Evolutionary conservation across 2,329 filamentous ascomycete species (phyloP).

Genomic region (Nemania serpens): DNA sequence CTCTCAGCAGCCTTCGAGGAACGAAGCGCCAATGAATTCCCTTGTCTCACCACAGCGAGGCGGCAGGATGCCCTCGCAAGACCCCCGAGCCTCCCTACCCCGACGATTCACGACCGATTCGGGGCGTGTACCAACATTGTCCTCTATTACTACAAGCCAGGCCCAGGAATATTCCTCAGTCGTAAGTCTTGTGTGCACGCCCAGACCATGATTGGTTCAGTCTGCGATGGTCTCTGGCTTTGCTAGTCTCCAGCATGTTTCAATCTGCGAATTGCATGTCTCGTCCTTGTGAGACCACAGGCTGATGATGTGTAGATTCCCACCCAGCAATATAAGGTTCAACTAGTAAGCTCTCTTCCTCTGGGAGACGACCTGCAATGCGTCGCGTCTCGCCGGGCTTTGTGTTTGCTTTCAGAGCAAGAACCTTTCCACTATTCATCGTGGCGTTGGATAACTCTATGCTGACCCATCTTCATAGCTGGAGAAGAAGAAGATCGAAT

Average conservation of each 20-base stretch:
- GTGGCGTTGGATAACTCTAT: constrained; percentile 6
- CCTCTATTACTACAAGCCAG: constrained; percentile 60
- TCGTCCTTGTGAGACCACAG: constrained; percentile 37
- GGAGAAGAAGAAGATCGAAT: constrained; percentile 91
- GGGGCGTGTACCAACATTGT: constrained; percentile 77
- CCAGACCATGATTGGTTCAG: constrained; percentile 16
- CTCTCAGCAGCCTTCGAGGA: constrained; percentile 75
- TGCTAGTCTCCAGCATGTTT: constrained; percentile 37
- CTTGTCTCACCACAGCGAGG: constrained; percentile 77
- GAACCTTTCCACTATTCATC: constrained; percentile 1
- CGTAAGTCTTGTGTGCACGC: constrained; percentile 34
- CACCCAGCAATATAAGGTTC: constrained; percentile 54
- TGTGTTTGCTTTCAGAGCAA: background rate
- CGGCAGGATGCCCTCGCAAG: constrained; percentile 65
- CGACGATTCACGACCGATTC: constrained; percentile 94
- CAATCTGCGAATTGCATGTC: constrained; percentile 38
- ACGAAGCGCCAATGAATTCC: constrained; percentile 75
- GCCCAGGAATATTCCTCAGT: constrained; percentile 54
- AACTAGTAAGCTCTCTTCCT: constrained; percentile 66
- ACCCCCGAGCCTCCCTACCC: constrained; percentile 78
- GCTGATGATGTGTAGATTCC: constrained; percentile 36
- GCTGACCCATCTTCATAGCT: constrained; percentile 64
- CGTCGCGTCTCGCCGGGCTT: background rate
- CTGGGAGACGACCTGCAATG: background rate
- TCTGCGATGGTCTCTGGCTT: constrained; percentile 26